Percentiles rank a stretch among this genome's conserved stretches.
These are phyloP conservation scores for Globisporangium parvum DNA, from an alignment of 352 stramenopile genomes.

Conservation along the genomic window DNA sequence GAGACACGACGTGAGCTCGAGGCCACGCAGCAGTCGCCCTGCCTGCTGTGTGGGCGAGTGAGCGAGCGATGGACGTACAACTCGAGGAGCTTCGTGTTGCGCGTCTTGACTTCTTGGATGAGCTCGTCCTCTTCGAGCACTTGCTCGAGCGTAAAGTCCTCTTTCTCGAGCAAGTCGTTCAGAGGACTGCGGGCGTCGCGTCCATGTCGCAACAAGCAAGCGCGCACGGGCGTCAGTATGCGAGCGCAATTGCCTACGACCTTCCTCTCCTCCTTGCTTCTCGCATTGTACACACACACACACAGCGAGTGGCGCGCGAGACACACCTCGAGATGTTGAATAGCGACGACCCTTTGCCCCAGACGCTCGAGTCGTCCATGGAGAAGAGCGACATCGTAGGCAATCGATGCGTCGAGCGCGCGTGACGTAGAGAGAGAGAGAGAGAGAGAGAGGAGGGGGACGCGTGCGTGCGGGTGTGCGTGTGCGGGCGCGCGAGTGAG, in stretches of 20 bases:
- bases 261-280: not conserved
- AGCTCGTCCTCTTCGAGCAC: slow-evolving; percentile 96
- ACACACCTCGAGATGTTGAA: slow-evolving; percentile 79
- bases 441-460: no score
- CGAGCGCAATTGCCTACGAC: not conserved
- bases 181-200: slow-evolving; percentile 59
- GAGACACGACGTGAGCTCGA: not conserved
- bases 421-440: not conserved
- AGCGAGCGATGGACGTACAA: slow-evolving; percentile 58
- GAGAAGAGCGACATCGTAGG: slow-evolving; percentile 76
- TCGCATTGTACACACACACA: not conserved
- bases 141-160: slow-evolving; percentile 91
- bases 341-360: slow-evolving; percentile 77
- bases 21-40: not conserved
- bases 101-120: slow-evolving; percentile 95
- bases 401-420: not conserved
- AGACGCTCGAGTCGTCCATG: slow-evolving; percentile 81
- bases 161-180: slow-evolving; percentile 93
- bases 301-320: not conserved
- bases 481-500: not conserved
- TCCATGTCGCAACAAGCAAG: not conserved
- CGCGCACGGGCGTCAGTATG: not conserved
- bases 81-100: slow-evolving; percentile 93
- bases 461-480: not conserved
- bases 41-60: no score